A percentile compares a stretch with the other conserved stretches of the same genome.
Evolutionary conservation across 1,284 basidiomycete species (phyloP).

Genomic region (Earliella scabrosa): DNA sequence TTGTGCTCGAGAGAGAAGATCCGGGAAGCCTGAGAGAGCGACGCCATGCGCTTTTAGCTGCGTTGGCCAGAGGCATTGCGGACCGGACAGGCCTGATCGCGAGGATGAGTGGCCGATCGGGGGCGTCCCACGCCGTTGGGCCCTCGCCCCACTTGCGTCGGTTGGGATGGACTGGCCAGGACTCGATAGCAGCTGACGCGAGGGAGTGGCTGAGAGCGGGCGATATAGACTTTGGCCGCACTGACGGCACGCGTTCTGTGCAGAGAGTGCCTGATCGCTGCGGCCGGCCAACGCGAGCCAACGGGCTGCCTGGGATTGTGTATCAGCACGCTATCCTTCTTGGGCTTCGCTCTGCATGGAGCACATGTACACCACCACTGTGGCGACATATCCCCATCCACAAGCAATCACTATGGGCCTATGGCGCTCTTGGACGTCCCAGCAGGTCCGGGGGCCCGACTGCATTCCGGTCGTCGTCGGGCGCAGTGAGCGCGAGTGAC

Average conservation of each 20-base stretch:
- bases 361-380: too few species aligned
- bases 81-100: slow-evolving; percentile 12
- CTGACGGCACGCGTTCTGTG: slow-evolving; percentile 8
- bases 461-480: too few species aligned
- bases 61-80: slow-evolving; percentile 22
- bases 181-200: too few species aligned
- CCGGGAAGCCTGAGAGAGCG: slow-evolving; percentile 19
- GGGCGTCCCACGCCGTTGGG: too few species aligned
- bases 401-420: too few species aligned
- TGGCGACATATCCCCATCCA: too few species aligned
- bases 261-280: slow-evolving; percentile 18
- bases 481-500: too few species aligned
- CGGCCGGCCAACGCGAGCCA: slow-evolving; percentile 15
- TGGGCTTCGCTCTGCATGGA: too few species aligned
- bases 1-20: slow-evolving; percentile 2
- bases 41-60: slow-evolving; percentile 27
- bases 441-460: too few species aligned
- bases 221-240: not conserved
- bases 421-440: too few species aligned
- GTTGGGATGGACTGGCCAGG: too few species aligned
- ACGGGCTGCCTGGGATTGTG: slow-evolving; percentile 15
- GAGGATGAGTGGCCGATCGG: not conserved
- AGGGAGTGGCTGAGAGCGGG: not conserved
- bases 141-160: too few species aligned
- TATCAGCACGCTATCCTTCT: not conserved